phyloP scores from a whole-genome alignment of 495 filamentous ascomycete species.

The Neurospora sp. region DNA sequence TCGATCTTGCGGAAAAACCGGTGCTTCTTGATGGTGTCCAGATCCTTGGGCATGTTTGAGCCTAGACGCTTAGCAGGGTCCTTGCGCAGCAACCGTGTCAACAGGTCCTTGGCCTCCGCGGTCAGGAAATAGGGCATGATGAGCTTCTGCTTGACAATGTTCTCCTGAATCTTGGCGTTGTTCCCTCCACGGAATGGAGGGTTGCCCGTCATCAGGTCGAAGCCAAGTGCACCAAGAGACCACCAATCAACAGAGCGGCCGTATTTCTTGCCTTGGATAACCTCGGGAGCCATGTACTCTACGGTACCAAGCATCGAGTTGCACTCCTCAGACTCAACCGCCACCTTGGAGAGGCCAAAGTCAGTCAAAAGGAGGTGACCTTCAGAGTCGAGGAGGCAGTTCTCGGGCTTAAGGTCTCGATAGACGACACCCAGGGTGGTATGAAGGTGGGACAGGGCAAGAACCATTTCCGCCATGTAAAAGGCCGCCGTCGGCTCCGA shows the following conservation, averaged over 20 bases:
- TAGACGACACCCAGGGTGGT: slow-evolving; percentile 87
- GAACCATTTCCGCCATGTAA: slow-evolving; percentile 96
- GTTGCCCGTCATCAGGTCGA: slow-evolving; percentile 80
- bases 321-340: slow-evolving; percentile 73
- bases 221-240: slow-evolving; percentile 87
- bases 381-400: slow-evolving; percentile 84
- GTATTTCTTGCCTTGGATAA: slow-evolving; percentile 75
- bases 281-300: slow-evolving; percentile 98
- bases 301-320: slow-evolving; percentile 85
- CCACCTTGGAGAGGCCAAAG: slow-evolving; percentile 92
- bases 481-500: slow-evolving; percentile 78
- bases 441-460: slow-evolving; percentile 89
- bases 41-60: slow-evolving; percentile 76
- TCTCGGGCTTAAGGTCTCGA: slow-evolving; percentile 94
- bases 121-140: slow-evolving; percentile 77
- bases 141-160: slow-evolving; percentile 86
- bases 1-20: slow-evolving; percentile 95
- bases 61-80: slow-evolving; percentile 84
- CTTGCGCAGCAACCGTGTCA: slow-evolving; percentile 80
- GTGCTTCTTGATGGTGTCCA: slow-evolving; percentile 79
- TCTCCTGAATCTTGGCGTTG: slow-evolving; percentile 82
- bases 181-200: slow-evolving; percentile 88
- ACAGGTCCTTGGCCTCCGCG: slow-evolving; percentile 83
- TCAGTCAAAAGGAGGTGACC: slow-evolving; percentile 93
- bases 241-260: slow-evolving; percentile 96